A percentile compares a stretch with the other conserved stretches of the same genome.
These are phyloP conservation scores for Chrysoporthe cubensis DNA, from an alignment of 2,329 filamentous ascomycete species.

Conservation along the genomic window DNA sequence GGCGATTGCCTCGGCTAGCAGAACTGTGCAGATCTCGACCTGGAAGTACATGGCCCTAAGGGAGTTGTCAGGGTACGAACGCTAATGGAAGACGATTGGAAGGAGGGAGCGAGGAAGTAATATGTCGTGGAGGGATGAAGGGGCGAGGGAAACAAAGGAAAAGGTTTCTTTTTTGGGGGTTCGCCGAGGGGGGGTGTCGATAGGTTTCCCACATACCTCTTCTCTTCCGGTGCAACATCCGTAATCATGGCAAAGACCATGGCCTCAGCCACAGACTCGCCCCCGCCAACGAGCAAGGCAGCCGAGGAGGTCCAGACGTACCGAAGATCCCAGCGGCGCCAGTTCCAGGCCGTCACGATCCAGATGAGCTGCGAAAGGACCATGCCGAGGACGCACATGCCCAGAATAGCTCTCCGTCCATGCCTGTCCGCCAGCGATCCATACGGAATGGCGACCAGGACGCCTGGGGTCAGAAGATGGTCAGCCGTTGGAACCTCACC, in stretches of 20 bases:
- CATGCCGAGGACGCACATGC: constrained; percentile 19
- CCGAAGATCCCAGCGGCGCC: constrained; percentile 8
- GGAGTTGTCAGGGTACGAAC: background rate
- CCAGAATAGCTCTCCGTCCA: constrained; percentile 12
- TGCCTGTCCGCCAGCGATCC: constrained; percentile 11
- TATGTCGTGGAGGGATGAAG: background rate
- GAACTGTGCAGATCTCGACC: constrained; percentile 20
- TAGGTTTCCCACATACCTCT: constrained; percentile 8
- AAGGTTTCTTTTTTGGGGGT: no score
- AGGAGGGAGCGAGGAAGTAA: background rate
- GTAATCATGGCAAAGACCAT: constrained; percentile 22
- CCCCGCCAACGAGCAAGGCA: constrained; percentile 14
- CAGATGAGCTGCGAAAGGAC: constrained; percentile 17
- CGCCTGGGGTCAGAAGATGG: background rate
- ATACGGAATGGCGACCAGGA: constrained; percentile 15
- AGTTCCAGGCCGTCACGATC: constrained; percentile 10
- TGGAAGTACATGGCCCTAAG: constrained; percentile 18
- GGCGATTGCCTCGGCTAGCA: constrained; percentile 18
- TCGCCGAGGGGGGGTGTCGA: no score
- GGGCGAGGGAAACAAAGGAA: background rate
- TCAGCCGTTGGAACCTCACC: no score
- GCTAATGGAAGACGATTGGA: background rate
- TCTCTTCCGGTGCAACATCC: constrained; percentile 11
- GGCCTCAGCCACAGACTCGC: constrained; percentile 18
- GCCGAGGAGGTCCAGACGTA: constrained; percentile 13